phyloP scores from a whole-genome alignment of 2,329 filamentous ascomycete species.

The Escovopsis weberi region DNA sequence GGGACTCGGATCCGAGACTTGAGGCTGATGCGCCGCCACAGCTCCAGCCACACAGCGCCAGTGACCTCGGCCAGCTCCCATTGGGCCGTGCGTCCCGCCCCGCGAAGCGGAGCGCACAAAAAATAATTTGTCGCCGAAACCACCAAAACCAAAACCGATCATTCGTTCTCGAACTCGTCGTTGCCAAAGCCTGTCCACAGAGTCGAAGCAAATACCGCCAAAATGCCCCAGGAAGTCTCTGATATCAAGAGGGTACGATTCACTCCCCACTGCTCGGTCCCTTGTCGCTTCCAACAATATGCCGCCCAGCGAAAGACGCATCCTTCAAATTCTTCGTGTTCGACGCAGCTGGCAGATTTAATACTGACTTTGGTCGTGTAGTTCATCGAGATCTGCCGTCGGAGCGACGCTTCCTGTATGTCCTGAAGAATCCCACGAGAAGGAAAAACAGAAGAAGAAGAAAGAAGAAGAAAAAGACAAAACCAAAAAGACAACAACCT shows the following conservation, averaged over 20 bases:
- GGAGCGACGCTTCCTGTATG: conserved; percentile 98
- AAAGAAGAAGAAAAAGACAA: not conserved
- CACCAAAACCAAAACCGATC: conserved; percentile 7
- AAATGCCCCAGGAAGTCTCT: conserved; percentile 94
- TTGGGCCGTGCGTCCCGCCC: conserved; percentile 12
- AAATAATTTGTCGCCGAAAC: conserved; percentile 13
- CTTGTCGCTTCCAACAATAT: too few species aligned
- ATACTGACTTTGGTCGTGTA: conserved; percentile 24
- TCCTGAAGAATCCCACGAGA: conserved; percentile 20
- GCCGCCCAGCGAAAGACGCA: too few species aligned
- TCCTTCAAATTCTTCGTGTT: too few species aligned
- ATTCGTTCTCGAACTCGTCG: conserved; percentile 4
- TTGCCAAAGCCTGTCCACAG: conserved; percentile 8
- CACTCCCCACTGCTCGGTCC: too few species aligned
- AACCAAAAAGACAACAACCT: not conserved
- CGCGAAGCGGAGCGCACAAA: conserved; percentile 14
- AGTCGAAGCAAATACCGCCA: conserved; percentile 39
- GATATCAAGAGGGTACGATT: conserved; percentile 74
- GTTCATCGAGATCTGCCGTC: conserved; percentile 99
- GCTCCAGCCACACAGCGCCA: not conserved
- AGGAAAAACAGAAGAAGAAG: conserved; percentile 1
- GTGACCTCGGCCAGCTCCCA: not conserved
- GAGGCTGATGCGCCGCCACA: conserved; percentile 6
- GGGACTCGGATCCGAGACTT: too few species aligned
- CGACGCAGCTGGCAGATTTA: conserved; percentile 14